Conservation (phyloP, 352 stramenopile genomes). For the Thalassiosira oceanica region DNA sequence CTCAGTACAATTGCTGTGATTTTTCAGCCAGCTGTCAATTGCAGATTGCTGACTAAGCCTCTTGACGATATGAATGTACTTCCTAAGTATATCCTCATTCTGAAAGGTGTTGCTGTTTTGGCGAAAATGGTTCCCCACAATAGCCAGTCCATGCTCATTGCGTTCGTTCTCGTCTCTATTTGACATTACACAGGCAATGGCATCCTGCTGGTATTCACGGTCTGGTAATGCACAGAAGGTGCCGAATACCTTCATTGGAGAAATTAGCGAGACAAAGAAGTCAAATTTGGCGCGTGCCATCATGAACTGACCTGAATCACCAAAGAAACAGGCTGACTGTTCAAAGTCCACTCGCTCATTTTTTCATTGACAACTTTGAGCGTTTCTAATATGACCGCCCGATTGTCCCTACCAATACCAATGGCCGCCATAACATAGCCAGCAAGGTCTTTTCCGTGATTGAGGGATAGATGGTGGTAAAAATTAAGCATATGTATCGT, state of each 20-base stretch:
- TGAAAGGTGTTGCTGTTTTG: constrained; percentile 10
- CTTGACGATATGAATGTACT: constrained; percentile 25
- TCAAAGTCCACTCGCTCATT: constrained; percentile 10
- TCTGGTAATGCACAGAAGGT: constrained; percentile 66
- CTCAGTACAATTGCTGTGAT: constrained; percentile 54
- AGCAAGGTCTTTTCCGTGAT: constrained; percentile 41
- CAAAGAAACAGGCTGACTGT: no score
- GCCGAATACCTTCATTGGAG: constrained; percentile 65
- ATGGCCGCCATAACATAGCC: constrained; percentile 69
- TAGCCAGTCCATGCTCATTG: constrained; percentile 44
- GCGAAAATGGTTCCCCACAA: constrained; percentile 41
- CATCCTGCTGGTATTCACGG: no score
- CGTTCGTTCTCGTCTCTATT: no score
- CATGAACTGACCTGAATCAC: no score
- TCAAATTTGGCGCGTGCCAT: no score
- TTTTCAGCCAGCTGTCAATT: constrained; percentile 68
- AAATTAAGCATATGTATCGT: constrained; percentile 55
- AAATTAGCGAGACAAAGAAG: no score
- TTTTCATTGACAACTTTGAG: constrained; percentile 51
- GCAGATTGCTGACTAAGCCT: no score
- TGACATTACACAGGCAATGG: no score
- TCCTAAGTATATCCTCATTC: background rate
- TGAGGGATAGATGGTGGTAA: no score
- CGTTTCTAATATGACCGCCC: constrained; percentile 51
- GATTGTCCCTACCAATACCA: constrained; percentile 45